Evolutionary conservation across 169 alveolate genomes (phyloP).

Genomic region (Miamiensis avidus): DNA sequence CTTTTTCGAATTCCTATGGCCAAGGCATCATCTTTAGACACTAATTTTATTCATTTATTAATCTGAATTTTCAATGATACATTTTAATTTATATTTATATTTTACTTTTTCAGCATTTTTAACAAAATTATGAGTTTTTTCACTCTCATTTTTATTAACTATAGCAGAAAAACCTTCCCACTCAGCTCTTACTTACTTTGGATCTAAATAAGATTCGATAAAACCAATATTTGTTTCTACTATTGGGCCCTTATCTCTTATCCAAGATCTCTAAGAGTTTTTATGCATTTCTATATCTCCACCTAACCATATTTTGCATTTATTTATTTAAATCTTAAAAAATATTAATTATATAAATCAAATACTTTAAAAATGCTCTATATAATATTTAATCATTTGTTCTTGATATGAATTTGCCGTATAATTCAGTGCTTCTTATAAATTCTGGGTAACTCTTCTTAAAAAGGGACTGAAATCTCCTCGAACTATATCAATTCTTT

Average conservation of each 20-base stretch:
- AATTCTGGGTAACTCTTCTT: slow-evolving; percentile 48
- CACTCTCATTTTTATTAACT: slow-evolving; percentile 69
- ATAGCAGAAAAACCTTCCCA: slow-evolving; percentile 79
- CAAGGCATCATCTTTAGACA: slow-evolving; percentile 65
- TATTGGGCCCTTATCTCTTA: slow-evolving; percentile 76
- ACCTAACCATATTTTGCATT: too few species aligned
- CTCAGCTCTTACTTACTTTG: slow-evolving; percentile 76
- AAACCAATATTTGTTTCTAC: slow-evolving; percentile 81
- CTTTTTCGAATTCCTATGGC: slow-evolving; percentile 76
- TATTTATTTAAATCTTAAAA: too few species aligned
- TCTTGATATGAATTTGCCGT: slow-evolving; percentile 70
- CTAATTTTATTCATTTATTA: too few species aligned
- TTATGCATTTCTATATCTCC: slow-evolving; percentile 78
- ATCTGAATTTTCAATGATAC: too few species aligned
- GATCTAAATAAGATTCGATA: slow-evolving; percentile 80
- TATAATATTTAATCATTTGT: slow-evolving; percentile 57
- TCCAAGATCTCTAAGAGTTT: slow-evolving; percentile 79
- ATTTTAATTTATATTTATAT: too few species aligned
- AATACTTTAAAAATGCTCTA: slow-evolving; percentile 74
- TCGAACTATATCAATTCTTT: slow-evolving; percentile 47
- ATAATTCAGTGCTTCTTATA: slow-evolving; percentile 56
- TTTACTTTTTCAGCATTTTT: slow-evolving; percentile 58
- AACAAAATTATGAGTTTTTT: slow-evolving; percentile 53
- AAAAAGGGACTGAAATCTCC: slow-evolving; percentile 68
- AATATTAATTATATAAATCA: too few species aligned